phyloP scores from a whole-genome alignment of 192 early-diverging fungal genomes.

The Geranomyces variabilis region DNA sequence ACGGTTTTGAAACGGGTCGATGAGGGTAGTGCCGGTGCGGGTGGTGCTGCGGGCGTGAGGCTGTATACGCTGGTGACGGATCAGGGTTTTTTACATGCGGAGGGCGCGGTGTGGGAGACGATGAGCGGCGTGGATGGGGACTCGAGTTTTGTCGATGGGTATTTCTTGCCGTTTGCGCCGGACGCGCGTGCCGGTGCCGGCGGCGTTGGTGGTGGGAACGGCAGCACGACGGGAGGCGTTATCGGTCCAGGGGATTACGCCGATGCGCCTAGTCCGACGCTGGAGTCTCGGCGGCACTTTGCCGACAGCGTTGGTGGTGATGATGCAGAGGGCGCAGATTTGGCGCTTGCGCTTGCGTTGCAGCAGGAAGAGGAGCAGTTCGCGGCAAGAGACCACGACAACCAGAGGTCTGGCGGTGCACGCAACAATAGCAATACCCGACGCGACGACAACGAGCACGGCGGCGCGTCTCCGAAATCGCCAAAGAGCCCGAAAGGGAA shows the following conservation, averaged over 20 bases:
- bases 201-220: neutral
- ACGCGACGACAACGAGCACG: neutral
- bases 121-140: slow-evolving; percentile 44
- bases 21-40: slow-evolving; percentile 16
- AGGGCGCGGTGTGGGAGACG: slow-evolving; percentile 50
- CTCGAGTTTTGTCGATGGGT: slow-evolving; percentile 39
- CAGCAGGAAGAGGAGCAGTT: slow-evolving; percentile 38
- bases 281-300: neutral
- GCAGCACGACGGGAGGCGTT: neutral
- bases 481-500: neutral
- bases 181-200: neutral
- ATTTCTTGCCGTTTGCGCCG: slow-evolving; percentile 19
- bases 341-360: slow-evolving; percentile 44
- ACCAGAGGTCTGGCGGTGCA: neutral
- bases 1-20: slow-evolving; percentile 40
- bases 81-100: slow-evolving; percentile 43
- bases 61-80: slow-evolving; percentile 57
- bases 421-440: neutral
- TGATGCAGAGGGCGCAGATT: slow-evolving; percentile 13
- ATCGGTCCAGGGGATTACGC: slow-evolving; percentile 3
- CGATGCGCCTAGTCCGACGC: slow-evolving; percentile 1
- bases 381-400: neutral
- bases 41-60: slow-evolving; percentile 12
- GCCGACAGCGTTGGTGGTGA: neutral
- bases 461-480: neutral